Percentiles rank a stretch among this genome's conserved stretches.
phyloP scores from a whole-genome alignment of 768 basidiomycete species.

The Daedaleopsis nitida region DNA sequence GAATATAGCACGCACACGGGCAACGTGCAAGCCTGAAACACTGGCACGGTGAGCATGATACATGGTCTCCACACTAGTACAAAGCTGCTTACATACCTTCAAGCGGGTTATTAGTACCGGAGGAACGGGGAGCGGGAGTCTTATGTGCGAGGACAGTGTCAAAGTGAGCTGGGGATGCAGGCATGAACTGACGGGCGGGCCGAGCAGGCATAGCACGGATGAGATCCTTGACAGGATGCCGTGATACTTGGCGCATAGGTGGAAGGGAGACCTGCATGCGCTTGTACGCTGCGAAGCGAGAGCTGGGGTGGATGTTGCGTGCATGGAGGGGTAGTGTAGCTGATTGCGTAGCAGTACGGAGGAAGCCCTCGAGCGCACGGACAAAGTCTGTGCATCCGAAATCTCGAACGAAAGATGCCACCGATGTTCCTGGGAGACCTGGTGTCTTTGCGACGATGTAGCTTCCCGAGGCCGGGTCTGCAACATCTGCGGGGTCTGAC shows the following conservation, averaged over 20 bases:
- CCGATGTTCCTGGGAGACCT: background rate
- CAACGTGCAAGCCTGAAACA: conserved; percentile 22
- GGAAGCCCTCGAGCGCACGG: background rate
- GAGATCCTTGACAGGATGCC: background rate
- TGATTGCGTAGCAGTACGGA: background rate
- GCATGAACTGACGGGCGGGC: background rate
- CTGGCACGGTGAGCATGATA: background rate
- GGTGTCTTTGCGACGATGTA: background rate
- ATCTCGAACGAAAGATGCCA: background rate
- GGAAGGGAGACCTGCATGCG: background rate
- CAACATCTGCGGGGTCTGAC: background rate
- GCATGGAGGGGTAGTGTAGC: background rate
- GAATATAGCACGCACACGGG: conserved; percentile 26
- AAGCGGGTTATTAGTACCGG: background rate
- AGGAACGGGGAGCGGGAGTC: background rate
- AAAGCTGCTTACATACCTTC: background rate
- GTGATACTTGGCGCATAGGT: background rate
- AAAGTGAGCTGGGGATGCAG: background rate
- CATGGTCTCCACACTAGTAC: too few relatives aligned
- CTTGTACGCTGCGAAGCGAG: background rate
- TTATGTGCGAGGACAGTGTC: background rate
- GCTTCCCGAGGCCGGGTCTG: background rate
- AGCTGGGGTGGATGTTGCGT: background rate
- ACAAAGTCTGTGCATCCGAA: conserved; percentile 3
- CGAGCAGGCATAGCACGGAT: background rate